Conservation (phyloP, 306 rosid genomes). For the Vigna hirtella region DNA sequence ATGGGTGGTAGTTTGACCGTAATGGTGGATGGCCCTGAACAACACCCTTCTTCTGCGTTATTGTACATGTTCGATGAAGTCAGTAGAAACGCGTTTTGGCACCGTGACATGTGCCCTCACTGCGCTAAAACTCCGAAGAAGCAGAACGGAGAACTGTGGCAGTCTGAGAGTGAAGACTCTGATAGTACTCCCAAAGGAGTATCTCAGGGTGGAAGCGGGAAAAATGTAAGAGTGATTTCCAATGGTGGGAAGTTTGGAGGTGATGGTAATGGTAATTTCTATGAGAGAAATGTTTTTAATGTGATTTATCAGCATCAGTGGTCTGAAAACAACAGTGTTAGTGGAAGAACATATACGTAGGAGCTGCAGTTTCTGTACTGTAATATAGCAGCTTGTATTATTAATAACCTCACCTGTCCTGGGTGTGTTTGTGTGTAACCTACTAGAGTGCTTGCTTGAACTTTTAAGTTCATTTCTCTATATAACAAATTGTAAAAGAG, state of each 20-base stretch:
- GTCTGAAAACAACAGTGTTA: neutral
- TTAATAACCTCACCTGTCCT: neutral
- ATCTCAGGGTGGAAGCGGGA: neutral
- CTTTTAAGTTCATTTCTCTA: neutral
- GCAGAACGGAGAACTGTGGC: neutral
- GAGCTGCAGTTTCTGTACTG: neutral
- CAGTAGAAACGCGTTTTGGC: neutral
- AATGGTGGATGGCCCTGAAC: conserved; percentile 2
- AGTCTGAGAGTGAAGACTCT: neutral
- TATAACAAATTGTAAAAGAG: too few species aligned
- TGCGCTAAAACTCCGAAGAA: neutral
- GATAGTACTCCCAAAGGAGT: neutral
- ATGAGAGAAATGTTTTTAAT: neutral
- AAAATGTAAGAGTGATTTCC: neutral
- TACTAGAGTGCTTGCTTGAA: neutral
- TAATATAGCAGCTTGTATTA: too few species aligned
- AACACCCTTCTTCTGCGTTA: conserved; percentile 21
- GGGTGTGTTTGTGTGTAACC: neutral
- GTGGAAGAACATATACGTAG: neutral
- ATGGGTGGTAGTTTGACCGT: neutral
- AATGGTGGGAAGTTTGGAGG: neutral
- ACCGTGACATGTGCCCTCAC: neutral
- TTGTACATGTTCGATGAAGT: neutral
- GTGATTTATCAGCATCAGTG: too few species aligned
- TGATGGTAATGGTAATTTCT: neutral